phyloP scores from a whole-genome alignment of 2,329 filamentous ascomycete species.

The Diaporthe sp. region DNA sequence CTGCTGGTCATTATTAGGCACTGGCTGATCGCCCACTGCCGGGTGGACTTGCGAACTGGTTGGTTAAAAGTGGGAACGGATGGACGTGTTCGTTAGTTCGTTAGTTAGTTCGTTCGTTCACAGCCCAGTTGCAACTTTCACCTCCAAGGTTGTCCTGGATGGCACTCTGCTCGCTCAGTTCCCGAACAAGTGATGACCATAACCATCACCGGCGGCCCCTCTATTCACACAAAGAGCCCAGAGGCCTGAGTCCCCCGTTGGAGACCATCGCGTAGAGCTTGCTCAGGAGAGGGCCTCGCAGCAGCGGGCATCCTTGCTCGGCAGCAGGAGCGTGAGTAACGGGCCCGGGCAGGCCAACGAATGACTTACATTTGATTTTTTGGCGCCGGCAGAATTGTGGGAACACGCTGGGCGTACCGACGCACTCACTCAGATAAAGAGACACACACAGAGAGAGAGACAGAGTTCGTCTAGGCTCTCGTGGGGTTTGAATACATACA shows the following conservation, averaged over 20 bases:
- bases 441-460: not conserved
- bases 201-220: not conserved
- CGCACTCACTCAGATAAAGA: not conserved
- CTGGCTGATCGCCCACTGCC: not conserved
- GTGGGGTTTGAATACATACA: not conserved
- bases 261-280: constrained; percentile 21
- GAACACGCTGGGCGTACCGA: not conserved
- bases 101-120: not conserved
- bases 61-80: not conserved
- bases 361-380: not conserved
- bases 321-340: constrained; percentile 24
- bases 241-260: not conserved
- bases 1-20: not conserved
- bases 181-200: not conserved
- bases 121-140: constrained; percentile 17
- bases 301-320: constrained; percentile 21
- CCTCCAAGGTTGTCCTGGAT: not conserved
- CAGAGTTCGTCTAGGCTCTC: not conserved
- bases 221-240: not conserved
- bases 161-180: constrained; percentile 20
- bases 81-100: not conserved
- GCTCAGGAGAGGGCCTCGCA: constrained; percentile 13
- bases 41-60: not conserved
- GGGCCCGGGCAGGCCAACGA: constrained; percentile 13
- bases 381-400: constrained; percentile 22